Percentiles rank a stretch among this genome's conserved stretches.
phyloP scores from a whole-genome alignment of 1,139 yeast species.

The Spathaspora sp. region DNA sequence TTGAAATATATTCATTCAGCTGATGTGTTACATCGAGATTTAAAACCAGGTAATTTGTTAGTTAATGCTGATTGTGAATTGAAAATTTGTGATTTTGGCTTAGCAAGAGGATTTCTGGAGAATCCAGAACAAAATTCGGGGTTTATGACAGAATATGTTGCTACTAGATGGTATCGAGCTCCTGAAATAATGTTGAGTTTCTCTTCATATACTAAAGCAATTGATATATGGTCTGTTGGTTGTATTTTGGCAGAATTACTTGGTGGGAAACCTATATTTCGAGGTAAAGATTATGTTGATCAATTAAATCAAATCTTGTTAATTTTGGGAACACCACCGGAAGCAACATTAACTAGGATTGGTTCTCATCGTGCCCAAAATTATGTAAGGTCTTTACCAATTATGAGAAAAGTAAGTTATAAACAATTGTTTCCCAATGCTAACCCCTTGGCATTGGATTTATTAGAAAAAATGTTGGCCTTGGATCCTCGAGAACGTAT shows the following conservation, averaged over 20 bases:
- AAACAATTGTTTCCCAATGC: slow-evolving; percentile 74
- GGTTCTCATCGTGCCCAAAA: slow-evolving; percentile 91
- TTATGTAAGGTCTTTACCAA: slow-evolving; percentile 84
- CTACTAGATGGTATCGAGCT: slow-evolving; percentile 97
- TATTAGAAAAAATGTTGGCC: slow-evolving; percentile 78
- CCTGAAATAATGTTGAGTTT: slow-evolving; percentile 96
- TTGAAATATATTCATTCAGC: slow-evolving; percentile 88
- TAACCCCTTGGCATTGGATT: slow-evolving; percentile 81
- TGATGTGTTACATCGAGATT: slow-evolving; percentile 89
- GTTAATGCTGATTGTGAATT: slow-evolving; percentile 96
- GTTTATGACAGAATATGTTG: slow-evolving; percentile 92
- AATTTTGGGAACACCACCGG: slow-evolving; percentile 88
- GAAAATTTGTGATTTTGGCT: slow-evolving; percentile 94
- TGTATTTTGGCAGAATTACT: slow-evolving; percentile 91
- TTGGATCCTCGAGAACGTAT: slow-evolving; percentile 87
- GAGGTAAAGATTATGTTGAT: slow-evolving; percentile 95
- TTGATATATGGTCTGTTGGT: slow-evolving; percentile 97
- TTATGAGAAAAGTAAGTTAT: slow-evolving; percentile 81
- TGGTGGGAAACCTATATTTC: slow-evolving; percentile 89
- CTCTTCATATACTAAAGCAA: slow-evolving; percentile 92
- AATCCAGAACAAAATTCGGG: slow-evolving; percentile 88
- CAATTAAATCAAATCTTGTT: slow-evolving; percentile 86
- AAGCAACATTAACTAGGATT: slow-evolving; percentile 75
- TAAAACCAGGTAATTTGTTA: slow-evolving; percentile 89
- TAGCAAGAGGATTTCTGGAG: slow-evolving; percentile 90